A percentile compares a stretch with the other conserved stretches of the same genome.
Evolutionary conservation across 129 eudicot genomes (phyloP).

Genomic region (Flaveria bidentis): DNA sequence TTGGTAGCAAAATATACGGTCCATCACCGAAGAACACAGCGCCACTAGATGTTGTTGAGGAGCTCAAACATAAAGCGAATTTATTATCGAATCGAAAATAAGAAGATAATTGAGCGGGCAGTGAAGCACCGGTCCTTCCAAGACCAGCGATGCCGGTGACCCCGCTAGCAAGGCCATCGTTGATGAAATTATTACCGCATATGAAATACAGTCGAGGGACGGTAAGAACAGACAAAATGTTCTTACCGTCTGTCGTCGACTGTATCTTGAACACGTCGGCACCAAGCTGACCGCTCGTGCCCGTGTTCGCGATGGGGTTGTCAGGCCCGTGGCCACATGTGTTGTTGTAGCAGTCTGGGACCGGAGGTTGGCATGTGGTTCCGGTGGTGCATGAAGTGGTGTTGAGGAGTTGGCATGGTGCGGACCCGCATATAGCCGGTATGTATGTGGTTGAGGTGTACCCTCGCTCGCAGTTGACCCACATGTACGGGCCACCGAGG

Average conservation of each 20-base stretch:
- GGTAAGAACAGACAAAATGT: conserved; percentile 25
- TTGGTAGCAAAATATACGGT: conserved; percentile 32
- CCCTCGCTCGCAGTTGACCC: conserved; percentile 50
- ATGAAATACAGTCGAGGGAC: conserved; percentile 38
- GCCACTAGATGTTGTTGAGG: conserved; percentile 34
- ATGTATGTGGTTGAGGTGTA: conserved; percentile 44
- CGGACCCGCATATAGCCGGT: conserved; percentile 40
- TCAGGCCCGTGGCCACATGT: conserved; percentile 45
- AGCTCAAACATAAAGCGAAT: conserved; percentile 44
- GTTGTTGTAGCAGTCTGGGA: conserved; percentile 43
- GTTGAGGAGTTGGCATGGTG: conserved; percentile 43
- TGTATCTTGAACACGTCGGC: conserved; percentile 36
- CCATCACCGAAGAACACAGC: conserved; percentile 44
- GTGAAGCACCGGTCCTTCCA: conserved; percentile 40
- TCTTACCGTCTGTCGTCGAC: conserved; percentile 42
- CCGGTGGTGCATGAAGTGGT: conserved; percentile 30
- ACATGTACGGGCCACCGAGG: conserved; percentile 57
- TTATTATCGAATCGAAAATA: conserved; percentile 37
- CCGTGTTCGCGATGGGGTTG: conserved; percentile 27
- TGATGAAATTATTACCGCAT: conserved; percentile 30
- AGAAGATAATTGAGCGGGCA: conserved; percentile 43
- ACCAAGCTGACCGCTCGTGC: conserved; percentile 41
- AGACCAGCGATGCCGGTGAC: conserved; percentile 59
- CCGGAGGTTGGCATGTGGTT: conserved; percentile 25
- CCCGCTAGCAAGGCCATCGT: conserved; percentile 48